Percentiles rank a stretch among this genome's conserved stretches.
phyloP scores from a whole-genome alignment of 1,284 basidiomycete species.

The Gymnopus androsaceus region DNA sequence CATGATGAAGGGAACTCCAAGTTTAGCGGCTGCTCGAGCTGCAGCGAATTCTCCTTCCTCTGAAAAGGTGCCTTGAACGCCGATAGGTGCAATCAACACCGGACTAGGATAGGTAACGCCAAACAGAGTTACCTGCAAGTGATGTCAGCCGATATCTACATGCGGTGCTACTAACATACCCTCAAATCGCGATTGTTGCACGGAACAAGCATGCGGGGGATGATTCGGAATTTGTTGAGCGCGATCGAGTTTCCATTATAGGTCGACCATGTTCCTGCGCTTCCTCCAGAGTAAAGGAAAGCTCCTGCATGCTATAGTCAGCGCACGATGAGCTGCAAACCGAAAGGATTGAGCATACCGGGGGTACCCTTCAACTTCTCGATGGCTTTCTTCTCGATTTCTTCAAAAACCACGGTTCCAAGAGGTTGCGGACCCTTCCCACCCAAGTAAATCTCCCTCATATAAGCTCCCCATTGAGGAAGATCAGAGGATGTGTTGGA shows the following conservation, averaged over 20 bases:
- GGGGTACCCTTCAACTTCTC: slow-evolving; percentile 47
- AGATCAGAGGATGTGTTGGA: slow-evolving; percentile 1
- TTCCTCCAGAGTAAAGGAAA: slow-evolving; percentile 64
- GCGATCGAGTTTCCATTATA: slow-evolving; percentile 56
- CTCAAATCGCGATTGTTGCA: slow-evolving; percentile 63
- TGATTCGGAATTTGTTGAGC: slow-evolving; percentile 62
- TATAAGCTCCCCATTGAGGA: slow-evolving; percentile 15
- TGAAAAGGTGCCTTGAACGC: slow-evolving; percentile 72
- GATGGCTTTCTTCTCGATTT: slow-evolving; percentile 54
- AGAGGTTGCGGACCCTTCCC: slow-evolving; percentile 42
- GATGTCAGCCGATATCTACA: not conserved
- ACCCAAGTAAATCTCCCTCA: slow-evolving; percentile 18
- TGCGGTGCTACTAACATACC: slow-evolving; percentile 32
- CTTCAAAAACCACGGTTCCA: slow-evolving; percentile 51
- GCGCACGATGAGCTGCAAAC: not conserved
- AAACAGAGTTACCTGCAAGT: slow-evolving; percentile 63
- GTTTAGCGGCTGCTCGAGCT: slow-evolving; percentile 62
- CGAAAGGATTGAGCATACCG: slow-evolving; percentile 31
- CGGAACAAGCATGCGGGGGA: slow-evolving; percentile 79
- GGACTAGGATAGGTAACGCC: slow-evolving; percentile 68
- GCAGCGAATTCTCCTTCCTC: slow-evolving; percentile 69
- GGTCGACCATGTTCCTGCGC: slow-evolving; percentile 62
- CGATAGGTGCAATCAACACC: slow-evolving; percentile 72
- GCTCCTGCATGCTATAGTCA: slow-evolving; percentile 40
- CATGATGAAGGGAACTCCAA: slow-evolving; percentile 71